Evolutionary conservation across 2,329 filamentous ascomycete genomes (phyloP).

Genomic region (Pestalotiopsis fici): DNA sequence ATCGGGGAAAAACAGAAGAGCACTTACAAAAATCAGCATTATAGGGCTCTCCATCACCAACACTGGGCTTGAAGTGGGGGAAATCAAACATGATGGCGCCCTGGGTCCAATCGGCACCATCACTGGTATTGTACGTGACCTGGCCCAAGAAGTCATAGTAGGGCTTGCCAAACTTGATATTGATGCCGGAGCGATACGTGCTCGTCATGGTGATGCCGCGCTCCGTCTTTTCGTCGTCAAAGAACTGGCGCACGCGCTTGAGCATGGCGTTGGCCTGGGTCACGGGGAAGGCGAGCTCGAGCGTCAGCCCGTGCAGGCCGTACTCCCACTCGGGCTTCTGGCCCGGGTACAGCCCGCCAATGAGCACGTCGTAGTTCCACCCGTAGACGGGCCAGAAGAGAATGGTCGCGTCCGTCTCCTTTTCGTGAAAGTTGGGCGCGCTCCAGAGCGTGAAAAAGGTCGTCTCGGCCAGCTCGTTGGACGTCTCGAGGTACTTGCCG

Average conservation of each 20-base stretch:
- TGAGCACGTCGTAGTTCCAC: constrained; percentile 55
- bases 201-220: constrained; percentile 47
- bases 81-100: constrained; percentile 58
- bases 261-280: constrained; percentile 49
- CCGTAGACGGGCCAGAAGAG: constrained; percentile 50
- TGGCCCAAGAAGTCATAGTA: constrained; percentile 52
- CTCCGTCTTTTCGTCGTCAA: constrained; percentile 42
- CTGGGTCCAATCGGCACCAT: constrained; percentile 48
- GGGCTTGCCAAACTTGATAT: constrained; percentile 52
- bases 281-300: constrained; percentile 54
- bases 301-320: constrained; percentile 45
- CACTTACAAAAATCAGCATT: constrained; percentile 51
- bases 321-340: constrained; percentile 53
- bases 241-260: constrained; percentile 46
- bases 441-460: constrained; percentile 51
- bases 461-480: constrained; percentile 49
- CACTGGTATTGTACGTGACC: constrained; percentile 46
- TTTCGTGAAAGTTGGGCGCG: constrained; percentile 54
- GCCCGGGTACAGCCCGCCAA: constrained; percentile 50
- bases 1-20: neutral
- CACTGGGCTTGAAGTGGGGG: constrained; percentile 44
- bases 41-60: constrained; percentile 46
- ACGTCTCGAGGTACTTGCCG: constrained; percentile 46
- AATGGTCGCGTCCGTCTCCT: constrained; percentile 44
- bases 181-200: constrained; percentile 53